Conservation (phyloP, 192 early-diverging fungal genomes). For the Gonapodya sp. region DNA sequence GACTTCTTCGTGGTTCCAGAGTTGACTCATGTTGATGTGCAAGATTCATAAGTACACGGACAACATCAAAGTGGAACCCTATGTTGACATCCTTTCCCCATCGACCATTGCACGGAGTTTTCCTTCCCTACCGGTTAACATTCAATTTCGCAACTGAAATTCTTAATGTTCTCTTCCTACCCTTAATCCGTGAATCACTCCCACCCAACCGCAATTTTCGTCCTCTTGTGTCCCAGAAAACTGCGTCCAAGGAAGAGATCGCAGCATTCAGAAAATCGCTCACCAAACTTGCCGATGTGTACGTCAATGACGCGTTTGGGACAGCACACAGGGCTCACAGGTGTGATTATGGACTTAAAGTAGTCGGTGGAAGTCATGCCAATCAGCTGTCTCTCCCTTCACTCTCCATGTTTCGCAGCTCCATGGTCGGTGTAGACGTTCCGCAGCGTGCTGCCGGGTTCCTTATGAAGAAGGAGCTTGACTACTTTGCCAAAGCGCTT, state of each 20-base stretch:
- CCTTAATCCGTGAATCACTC: no score
- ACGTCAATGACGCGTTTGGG: constrained; percentile 98
- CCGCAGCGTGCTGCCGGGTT: constrained; percentile 86
- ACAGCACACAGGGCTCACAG: constrained; percentile 98
- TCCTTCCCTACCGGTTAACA: no score
- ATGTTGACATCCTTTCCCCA: no score
- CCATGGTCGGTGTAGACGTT: constrained; percentile 92
- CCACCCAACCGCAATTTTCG: no score
- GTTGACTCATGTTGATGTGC: no score
- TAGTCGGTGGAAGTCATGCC: background rate
- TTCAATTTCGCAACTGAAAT: no score
- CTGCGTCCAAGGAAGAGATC: constrained; percentile 73
- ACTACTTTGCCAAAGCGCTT: constrained; percentile 95
- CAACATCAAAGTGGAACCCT: background rate
- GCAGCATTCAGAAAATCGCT: constrained; percentile 83
- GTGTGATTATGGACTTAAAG: background rate
- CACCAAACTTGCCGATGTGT: constrained; percentile 87
- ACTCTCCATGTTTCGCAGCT: constrained; percentile 28
- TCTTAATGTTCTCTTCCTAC: no score
- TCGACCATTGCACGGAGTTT: no score
- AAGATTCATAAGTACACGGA: no score
- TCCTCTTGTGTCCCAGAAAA: constrained; percentile 39
- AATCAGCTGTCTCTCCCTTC: background rate
- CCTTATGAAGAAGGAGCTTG: constrained; percentile 97
- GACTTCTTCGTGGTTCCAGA: no score